These are phyloP conservation scores for Ophiostoma australiae DNA, from an alignment of 2,329 filamentous ascomycete genomes.

Conservation along the genomic window DNA sequence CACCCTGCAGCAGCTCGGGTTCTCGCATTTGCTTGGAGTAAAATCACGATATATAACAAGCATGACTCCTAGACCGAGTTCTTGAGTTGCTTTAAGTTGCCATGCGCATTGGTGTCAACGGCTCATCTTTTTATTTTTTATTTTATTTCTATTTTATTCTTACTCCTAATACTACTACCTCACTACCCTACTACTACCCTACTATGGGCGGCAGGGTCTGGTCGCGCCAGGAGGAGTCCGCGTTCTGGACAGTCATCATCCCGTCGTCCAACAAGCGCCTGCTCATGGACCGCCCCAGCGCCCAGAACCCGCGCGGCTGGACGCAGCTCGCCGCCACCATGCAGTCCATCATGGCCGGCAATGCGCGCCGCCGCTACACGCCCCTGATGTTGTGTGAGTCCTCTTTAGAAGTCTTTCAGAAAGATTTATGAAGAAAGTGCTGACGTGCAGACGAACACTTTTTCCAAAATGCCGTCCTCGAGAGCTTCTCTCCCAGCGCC, in stretches of 20 bases:
- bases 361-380: constrained; percentile 32
- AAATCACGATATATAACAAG: too few relatives aligned
- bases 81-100: too few relatives aligned
- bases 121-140: too few relatives aligned
- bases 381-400: constrained; percentile 32
- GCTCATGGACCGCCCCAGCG: constrained; percentile 16
- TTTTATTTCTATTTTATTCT: background rate
- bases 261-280: constrained; percentile 32
- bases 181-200: background rate
- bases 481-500: constrained; percentile 31
- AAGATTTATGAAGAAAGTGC: too few relatives aligned
- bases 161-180: too few relatives aligned
- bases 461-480: constrained; percentile 32
- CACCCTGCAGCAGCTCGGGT: background rate
- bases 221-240: constrained; percentile 44
- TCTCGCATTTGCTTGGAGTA: too few relatives aligned
- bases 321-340: constrained; percentile 27
- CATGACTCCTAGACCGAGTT: too few relatives aligned
- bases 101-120: too few relatives aligned
- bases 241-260: constrained; percentile 43
- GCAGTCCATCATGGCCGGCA: constrained; percentile 27
- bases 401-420: too few relatives aligned
- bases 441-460: constrained; percentile 35
- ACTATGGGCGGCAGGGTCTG: constrained; percentile 49
- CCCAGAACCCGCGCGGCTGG: constrained; percentile 29